Conservation (phyloP, 1,139 yeast genomes). For the Geotrichum bryndzae region DNA sequence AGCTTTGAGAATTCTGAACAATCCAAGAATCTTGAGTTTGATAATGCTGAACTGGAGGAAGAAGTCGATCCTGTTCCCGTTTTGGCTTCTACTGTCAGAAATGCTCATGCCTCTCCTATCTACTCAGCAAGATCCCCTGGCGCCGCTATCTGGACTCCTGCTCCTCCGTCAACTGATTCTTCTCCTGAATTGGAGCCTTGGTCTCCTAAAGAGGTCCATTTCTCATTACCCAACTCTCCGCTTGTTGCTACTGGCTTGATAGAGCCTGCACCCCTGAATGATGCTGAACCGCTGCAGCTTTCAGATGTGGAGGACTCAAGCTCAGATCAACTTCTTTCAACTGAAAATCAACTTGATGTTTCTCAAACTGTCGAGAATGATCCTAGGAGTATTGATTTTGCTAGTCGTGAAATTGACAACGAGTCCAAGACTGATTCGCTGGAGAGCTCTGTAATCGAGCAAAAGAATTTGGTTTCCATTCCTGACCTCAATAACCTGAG, state of each 20-base stretch:
- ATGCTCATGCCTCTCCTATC: not conserved
- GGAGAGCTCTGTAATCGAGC: not conserved
- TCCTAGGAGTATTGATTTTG: not conserved
- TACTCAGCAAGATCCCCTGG: slow-evolving; percentile 1
- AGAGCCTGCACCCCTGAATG: not conserved
- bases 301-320: not conserved
- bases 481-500: not conserved
- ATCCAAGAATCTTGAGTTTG: not conserved
- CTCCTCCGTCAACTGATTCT: slow-evolving; percentile 10
- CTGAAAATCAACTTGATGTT: not conserved
- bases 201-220: slow-evolving; percentile 4
- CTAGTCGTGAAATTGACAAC: not conserved
- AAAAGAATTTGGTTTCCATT: not conserved
- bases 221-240: not conserved
- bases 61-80: not conserved
- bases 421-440: not conserved
- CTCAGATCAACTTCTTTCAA: not conserved
- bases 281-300: not conserved
- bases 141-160: slow-evolving; percentile 10
- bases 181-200: slow-evolving; percentile 5
- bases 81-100: not conserved
- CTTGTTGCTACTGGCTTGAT: not conserved
- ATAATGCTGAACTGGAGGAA: not conserved
- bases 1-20: not conserved
- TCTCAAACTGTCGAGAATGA: not conserved